Evolutionary conservation across 352 stramenopile genomes (phyloP).

Genomic region (Globisporangium spiculum): DNA sequence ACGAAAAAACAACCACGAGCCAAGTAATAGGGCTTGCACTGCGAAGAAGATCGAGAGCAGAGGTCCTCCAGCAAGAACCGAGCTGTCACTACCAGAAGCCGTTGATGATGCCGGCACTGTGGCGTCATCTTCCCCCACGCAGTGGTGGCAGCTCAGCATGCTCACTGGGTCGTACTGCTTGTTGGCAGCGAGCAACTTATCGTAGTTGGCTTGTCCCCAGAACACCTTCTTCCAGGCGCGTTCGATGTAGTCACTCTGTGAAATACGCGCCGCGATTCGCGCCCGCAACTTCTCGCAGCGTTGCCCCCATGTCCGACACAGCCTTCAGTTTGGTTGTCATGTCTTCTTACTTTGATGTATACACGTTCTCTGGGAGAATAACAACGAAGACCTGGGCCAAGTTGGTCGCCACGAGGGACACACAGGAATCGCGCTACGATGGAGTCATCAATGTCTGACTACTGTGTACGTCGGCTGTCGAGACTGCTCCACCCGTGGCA

Average conservation of each 20-base stretch:
- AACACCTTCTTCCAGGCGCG: conserved; percentile 5
- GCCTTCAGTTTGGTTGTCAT: not conserved
- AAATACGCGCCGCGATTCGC: conserved; percentile 3
- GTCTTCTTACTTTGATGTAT: not conserved
- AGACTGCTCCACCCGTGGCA: conserved; percentile 6
- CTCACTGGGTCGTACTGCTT: conserved; percentile 1
- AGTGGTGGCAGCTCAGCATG: conserved; percentile 10
- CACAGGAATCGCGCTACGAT: conserved; percentile 10
- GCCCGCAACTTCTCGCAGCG: not conserved
- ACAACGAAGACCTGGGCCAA: not conserved
- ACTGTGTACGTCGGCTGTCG: conserved; percentile 7
- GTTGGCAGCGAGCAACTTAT: conserved; percentile 4
- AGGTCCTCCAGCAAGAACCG: too few relatives aligned
- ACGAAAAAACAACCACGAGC: too few relatives aligned
- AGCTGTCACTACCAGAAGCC: too few relatives aligned
- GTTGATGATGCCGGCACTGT: too few relatives aligned
- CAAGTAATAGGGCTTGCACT: too few relatives aligned
- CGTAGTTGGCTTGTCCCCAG: conserved; percentile 10
- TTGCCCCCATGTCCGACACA: conserved; percentile 1
- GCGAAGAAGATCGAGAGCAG: too few relatives aligned
- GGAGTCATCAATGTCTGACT: conserved; percentile 1
- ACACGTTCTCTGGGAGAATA: not conserved
- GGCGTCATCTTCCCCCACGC: not conserved
- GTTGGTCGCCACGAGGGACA: conserved; percentile 7
- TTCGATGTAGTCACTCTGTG: conserved; percentile 11